phyloP scores from a whole-genome alignment of 2,329 filamentous ascomycete genomes.

The Tolypocladium sp. region DNA sequence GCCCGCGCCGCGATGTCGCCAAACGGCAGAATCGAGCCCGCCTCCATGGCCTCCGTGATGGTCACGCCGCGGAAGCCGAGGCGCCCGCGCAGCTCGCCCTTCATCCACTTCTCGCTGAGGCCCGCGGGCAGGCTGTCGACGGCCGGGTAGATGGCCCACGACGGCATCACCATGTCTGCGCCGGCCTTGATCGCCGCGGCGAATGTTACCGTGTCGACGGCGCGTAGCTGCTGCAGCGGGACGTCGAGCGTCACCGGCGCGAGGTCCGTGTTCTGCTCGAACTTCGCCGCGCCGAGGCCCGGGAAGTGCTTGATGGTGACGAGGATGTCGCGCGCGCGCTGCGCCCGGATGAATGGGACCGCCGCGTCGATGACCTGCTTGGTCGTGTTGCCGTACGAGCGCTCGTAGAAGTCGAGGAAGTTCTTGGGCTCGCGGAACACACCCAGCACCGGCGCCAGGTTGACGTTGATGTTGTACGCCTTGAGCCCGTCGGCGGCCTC shows the following conservation, averaged over 20 bases:
- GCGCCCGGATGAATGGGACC: slow-evolving; percentile 6
- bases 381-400: slow-evolving; percentile 1
- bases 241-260: slow-evolving; percentile 1
- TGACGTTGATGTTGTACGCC: neutral
- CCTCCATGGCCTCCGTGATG: slow-evolving; percentile 5
- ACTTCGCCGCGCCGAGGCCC: slow-evolving; percentile 4
- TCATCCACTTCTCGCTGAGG: slow-evolving; percentile 6
- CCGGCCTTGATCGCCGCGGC: slow-evolving; percentile 5
- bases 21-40: neutral
- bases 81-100: slow-evolving; percentile 1
- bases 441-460: slow-evolving; percentile 2
- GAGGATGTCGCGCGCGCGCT: slow-evolving; percentile 2
- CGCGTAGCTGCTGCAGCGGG: neutral
- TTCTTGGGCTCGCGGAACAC: slow-evolving; percentile 4
- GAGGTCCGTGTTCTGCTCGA: slow-evolving; percentile 5
- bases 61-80: neutral
- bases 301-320: slow-evolving; percentile 6
- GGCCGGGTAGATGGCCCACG: neutral
- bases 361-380: slow-evolving; percentile 4
- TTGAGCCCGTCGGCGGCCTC: neutral
- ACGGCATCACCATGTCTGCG: neutral
- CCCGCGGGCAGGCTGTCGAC: slow-evolving; percentile 5
- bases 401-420: slow-evolving; percentile 1
- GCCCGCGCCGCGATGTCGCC: neutral
- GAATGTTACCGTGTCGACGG: slow-evolving; percentile 2